Evolutionary conservation across 169 alveolate genomes (phyloP), one percentile per base, ranked within the genome.

Genomic region (Miamiensis avidus): DNA sequence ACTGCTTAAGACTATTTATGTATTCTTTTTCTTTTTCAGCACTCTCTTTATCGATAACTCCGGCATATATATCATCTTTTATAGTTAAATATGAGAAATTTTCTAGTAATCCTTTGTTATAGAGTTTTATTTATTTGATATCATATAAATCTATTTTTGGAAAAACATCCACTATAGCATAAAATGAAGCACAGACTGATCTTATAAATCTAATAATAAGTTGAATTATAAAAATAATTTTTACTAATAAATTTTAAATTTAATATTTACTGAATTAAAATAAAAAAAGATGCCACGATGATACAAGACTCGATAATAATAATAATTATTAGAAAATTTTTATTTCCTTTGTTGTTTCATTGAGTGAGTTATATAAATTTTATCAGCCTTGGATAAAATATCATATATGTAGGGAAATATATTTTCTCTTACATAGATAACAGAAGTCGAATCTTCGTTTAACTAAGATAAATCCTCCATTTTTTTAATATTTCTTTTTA

Each of bases 141-240:
- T 79, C 84, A 6, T 30, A 49, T 15, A 28, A 64, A 15, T 65
- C n/a, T 26, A 79, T 79, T 29, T 79, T 79, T 29, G 84, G 84
- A 65, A 79, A 65, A 27, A 79, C 84, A 20, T 49, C 69, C 4
- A 49, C 69, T 20, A 49, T 20, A 11, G 69, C 4, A 49, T 49
- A 11, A 49, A 49, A 49, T 49, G 69, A 49, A 11, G 69, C 69
- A 49, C 69, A 49, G 20, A 49, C 69, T 11, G 69, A 49, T 11
- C 69, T 4, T 11, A 49, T 49, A 11, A 49, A 49, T 11, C 69
- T 49, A 49, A 49, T 49, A 49, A 11, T 49, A 49, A 49, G 20
- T 11, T 49, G 20, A 49, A 20, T 49, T 11, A 49, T 11, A 49
- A 49, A 49, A 49, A 11, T 49, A 20, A 49, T 49, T 49, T 49